Conservation (phyloP, 495 filamentous ascomycete species). For the Jackrogersella minutella region DNA sequence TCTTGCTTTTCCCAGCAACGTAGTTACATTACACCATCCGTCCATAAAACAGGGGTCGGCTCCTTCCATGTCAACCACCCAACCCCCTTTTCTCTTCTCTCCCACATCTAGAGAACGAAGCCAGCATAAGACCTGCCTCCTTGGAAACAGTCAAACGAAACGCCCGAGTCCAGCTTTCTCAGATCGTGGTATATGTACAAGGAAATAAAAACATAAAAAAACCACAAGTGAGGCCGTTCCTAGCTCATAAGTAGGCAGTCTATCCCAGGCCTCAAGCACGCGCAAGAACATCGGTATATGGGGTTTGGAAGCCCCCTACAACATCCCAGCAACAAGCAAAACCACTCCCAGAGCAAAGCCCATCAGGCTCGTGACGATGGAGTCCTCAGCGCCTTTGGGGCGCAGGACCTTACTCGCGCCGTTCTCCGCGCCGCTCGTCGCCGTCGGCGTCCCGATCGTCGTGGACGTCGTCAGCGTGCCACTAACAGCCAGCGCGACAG, state of each 20-base stretch:
- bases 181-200: neutral
- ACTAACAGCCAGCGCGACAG: slow-evolving; percentile 51
- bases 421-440: slow-evolving; percentile 25
- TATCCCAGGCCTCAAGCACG: neutral
- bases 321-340: slow-evolving; percentile 50
- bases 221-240: too few relatives aligned
- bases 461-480: slow-evolving; percentile 49
- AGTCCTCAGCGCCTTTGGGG: slow-evolving; percentile 37
- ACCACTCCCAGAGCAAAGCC: slow-evolving; percentile 51
- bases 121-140: too few relatives aligned
- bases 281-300: too few relatives aligned
- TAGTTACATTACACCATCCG: neutral
- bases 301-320: slow-evolving; percentile 34
- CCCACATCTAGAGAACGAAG: neutral
- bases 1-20: neutral
- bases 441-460: slow-evolving; percentile 34
- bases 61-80: slow-evolving; percentile 5
- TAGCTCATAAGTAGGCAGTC: too few relatives aligned
- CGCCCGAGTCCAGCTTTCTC: neutral
- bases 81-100: neutral
- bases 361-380: slow-evolving; percentile 47
- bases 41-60: neutral
- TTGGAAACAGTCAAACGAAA: neutral
- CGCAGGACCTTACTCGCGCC: slow-evolving; percentile 18
- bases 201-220: neutral